phyloP scores from a whole-genome alignment of 306 rosid species.

The Rubus parviflorus region DNA sequence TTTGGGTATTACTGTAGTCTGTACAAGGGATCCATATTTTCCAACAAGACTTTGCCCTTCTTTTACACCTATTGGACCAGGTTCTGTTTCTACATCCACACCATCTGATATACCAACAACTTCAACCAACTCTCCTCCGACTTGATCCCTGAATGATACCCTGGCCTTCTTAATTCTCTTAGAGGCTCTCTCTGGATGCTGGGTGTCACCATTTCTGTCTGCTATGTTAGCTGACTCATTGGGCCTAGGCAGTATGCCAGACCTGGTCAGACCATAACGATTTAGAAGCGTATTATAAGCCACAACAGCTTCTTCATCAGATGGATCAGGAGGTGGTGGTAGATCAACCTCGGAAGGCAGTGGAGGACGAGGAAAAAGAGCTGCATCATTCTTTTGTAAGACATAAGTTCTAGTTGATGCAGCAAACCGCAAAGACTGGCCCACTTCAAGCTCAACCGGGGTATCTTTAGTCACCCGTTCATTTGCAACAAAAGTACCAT shows the following conservation, averaged over 20 bases:
- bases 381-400: conserved; percentile 79
- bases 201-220: conserved; percentile 33
- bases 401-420: conserved; percentile 87
- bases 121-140: conserved; percentile 87
- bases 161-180: conserved; percentile 74
- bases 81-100: conserved; percentile 89
- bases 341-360: conserved; percentile 59
- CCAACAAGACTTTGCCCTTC: conserved; percentile 95
- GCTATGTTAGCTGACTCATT: conserved; percentile 37
- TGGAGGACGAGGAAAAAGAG: conserved; percentile 79
- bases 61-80: conserved; percentile 92
- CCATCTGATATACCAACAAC: conserved; percentile 96
- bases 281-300: conserved; percentile 81
- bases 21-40: conserved; percentile 93
- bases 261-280: conserved; percentile 72
- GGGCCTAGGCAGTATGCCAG: conserved; percentile 46
- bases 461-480: conserved; percentile 91
- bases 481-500: conserved; percentile 98
- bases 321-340: conserved; percentile 86
- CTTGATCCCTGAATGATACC: conserved; percentile 91
- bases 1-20: conserved; percentile 82
- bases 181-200: conserved; percentile 56
- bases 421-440: conserved; percentile 94
- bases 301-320: conserved; percentile 89
- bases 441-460: conserved; percentile 91